Evolutionary conservation across 495 filamentous ascomycete genomes (phyloP).

Genomic region (Platismatia glauca): DNA sequence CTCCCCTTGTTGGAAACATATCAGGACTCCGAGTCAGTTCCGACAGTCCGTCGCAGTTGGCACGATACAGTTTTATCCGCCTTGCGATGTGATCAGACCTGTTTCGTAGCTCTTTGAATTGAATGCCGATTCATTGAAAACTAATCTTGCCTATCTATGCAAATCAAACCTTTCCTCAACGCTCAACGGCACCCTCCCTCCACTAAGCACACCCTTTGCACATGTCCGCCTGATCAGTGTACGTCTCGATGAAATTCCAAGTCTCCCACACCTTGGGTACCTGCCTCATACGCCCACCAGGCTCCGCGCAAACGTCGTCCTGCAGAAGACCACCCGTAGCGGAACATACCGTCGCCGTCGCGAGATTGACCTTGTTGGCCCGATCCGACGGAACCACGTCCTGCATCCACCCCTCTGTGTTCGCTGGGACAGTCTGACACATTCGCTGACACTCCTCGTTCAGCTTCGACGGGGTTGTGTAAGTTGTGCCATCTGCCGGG

Average conservation of each 20-base stretch:
- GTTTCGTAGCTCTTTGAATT: too few relatives aligned
- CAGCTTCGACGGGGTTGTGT: not conserved
- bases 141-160: not conserved
- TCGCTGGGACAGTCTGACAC: not conserved
- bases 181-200: not conserved
- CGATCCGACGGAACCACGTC: not conserved
- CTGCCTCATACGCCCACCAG: not conserved
- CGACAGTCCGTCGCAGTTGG: too few relatives aligned
- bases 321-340: rapidly evolving
- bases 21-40: too few relatives aligned
- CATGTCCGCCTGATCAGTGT: slow-evolving; percentile 1
- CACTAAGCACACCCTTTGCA: not conserved
- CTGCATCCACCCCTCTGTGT: not conserved
- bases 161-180: not conserved
- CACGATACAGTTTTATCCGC: too few relatives aligned
- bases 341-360: not conserved
- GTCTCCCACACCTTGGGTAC: not conserved
- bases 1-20: too few relatives aligned
- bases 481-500: not conserved
- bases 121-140: not conserved
- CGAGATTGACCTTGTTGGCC: not conserved
- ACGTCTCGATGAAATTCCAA: slow-evolving; percentile 1
- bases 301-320: not conserved
- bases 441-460: not conserved
- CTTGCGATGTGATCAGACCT: too few relatives aligned